Conservation (phyloP, 2,329 filamentous ascomycete species). For the Sordariomycetes sp. region DNA sequence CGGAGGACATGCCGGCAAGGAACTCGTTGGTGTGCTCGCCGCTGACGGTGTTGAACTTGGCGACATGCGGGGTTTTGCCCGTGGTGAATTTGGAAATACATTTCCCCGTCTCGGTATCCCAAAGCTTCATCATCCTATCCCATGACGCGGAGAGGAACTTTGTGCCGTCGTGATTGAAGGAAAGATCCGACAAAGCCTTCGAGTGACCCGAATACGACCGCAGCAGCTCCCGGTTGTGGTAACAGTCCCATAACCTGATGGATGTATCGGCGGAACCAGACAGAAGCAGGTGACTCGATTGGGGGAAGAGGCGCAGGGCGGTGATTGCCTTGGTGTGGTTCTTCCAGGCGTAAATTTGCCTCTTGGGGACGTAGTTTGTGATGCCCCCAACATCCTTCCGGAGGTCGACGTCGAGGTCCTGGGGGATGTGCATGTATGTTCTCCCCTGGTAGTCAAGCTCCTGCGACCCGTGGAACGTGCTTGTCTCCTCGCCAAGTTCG, state of each 20-base stretch:
- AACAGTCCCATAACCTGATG: conserved; percentile 90
- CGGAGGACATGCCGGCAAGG: conserved; percentile 92
- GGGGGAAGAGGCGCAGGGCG: conserved; percentile 80
- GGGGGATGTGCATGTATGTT: conserved; percentile 96
- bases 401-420: conserved; percentile 79
- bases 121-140: conserved; percentile 92
- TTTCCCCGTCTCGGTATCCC: conserved; percentile 92
- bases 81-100: conserved; percentile 85
- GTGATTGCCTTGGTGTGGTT: conserved; percentile 76
- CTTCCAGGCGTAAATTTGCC: conserved; percentile 83
- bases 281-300: conserved; percentile 76
- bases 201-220: conserved; percentile 86
- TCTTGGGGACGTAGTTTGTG: conserved; percentile 93
- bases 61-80: conserved; percentile 88
- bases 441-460: conserved; percentile 89
- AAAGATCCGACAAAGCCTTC: conserved; percentile 82
- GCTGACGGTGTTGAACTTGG: conserved; percentile 89
- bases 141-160: conserved; percentile 88
- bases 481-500: conserved; percentile 62
- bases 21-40: conserved; percentile 75
- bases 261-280: conserved; percentile 85
- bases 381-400: conserved; percentile 67
- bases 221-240: conserved; percentile 78
- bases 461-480: conserved; percentile 73
- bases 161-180: conserved; percentile 72